Percentiles rank a stretch among this genome's conserved stretches.
These are phyloP conservation scores for Microsporum ferrugineum DNA, from an alignment of 2,329 filamentous ascomycete genomes.

Conservation along the genomic window DNA sequence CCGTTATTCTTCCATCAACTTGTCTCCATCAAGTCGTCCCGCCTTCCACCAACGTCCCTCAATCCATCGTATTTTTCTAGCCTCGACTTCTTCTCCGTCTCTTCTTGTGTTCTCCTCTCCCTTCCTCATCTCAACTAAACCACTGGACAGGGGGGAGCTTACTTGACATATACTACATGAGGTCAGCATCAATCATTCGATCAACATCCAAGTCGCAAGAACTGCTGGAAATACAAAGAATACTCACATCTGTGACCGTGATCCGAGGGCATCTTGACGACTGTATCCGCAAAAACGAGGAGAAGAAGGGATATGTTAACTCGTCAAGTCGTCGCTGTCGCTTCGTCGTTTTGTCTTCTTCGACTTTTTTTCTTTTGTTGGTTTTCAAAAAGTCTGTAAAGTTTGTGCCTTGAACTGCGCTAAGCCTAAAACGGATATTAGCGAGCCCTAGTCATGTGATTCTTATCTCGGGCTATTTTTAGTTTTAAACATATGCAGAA, in stretches of 20 bases:
- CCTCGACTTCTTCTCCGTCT: background rate
- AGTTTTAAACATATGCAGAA: background rate
- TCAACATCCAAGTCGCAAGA: background rate
- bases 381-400: constrained; percentile 8
- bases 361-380: background rate
- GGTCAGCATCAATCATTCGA: background rate
- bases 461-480: background rate
- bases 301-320: background rate
- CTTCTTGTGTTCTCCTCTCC: background rate
- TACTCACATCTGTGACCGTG: constrained; percentile 75
- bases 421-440: constrained; percentile 12
- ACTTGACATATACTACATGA: constrained; percentile 71
- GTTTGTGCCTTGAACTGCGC: background rate
- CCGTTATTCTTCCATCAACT: constrained; percentile 9
- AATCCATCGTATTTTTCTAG: background rate
- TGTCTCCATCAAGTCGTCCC: background rate
- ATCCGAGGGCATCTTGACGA: constrained; percentile 74
- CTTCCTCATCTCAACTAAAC: background rate
- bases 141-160: constrained; percentile 39
- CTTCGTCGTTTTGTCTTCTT: constrained; percentile 5
- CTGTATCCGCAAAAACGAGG: background rate
- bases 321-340: background rate
- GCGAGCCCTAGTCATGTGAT: constrained; percentile 11
- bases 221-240: no score
- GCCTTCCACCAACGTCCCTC: background rate